These are phyloP conservation scores for Drosera capensis DNA, from an alignment of 148 eudicot species.

Conservation along the genomic window DNA sequence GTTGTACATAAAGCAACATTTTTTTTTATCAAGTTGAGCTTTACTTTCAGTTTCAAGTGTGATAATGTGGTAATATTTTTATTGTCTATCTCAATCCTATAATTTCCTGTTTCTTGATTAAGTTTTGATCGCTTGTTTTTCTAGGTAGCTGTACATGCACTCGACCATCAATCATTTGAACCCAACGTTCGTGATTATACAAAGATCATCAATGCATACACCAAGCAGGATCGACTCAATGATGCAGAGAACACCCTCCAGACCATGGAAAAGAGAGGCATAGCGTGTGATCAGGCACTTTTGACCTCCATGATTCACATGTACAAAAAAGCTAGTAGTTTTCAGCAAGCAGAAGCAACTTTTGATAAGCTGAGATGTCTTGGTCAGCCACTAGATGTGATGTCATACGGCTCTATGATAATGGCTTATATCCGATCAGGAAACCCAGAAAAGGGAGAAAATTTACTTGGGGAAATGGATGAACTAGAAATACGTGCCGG, in stretches of 20 bases:
- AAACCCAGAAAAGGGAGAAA: slow-evolving; percentile 45
- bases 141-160: slow-evolving; percentile 52
- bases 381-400: slow-evolving; percentile 47
- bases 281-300: slow-evolving; percentile 65
- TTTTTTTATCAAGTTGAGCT: too few species aligned
- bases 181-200: slow-evolving; percentile 84
- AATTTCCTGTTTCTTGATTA: slow-evolving; percentile 1
- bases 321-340: slow-evolving; percentile 78
- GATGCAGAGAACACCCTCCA: slow-evolving; percentile 50
- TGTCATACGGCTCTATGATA: slow-evolving; percentile 87
- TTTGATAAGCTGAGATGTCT: slow-evolving; percentile 71
- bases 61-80: neutral
- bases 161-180: slow-evolving; percentile 79
- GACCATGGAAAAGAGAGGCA: slow-evolving; percentile 49
- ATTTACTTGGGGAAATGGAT: slow-evolving; percentile 62
- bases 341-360: slow-evolving; percentile 47
- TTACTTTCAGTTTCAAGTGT: too few species aligned
- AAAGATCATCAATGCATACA: slow-evolving; percentile 67
- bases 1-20: too few species aligned
- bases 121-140: slow-evolving; percentile 4
- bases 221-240: slow-evolving; percentile 37
- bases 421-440: slow-evolving; percentile 78
- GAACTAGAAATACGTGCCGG: slow-evolving; percentile 43
- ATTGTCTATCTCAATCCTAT: neutral
- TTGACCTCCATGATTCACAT: slow-evolving; percentile 75